Base-by-base conservation (phyloP, 345 rosid species). In the Corchorus olitorius region DNA sequence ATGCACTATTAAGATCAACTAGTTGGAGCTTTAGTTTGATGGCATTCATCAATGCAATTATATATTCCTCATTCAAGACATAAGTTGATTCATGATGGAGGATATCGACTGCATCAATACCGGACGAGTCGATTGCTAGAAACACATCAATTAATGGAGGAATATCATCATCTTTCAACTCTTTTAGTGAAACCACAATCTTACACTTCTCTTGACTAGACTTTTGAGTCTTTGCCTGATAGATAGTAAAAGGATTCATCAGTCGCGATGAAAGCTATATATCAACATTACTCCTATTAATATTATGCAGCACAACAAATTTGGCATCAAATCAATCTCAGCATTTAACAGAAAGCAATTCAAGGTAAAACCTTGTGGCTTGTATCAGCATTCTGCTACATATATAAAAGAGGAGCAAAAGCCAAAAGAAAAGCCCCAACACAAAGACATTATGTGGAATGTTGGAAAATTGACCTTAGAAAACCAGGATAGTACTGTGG, bases 401-500 rank as follows among this genome's bases (percentile, higher is more conserved):
- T n/a, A n/a, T n/a, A 39, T 39, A 16, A 53, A 53, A 53, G 16
- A 16, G 19, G 8, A 16, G 20, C 20, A 53, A 53, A 53, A 39
- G 43, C 43, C 4, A 53, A 53, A 53, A 53, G 12, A 62, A 62
- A 6, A 37, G 4, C 39, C 10, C 5, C 1, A 55, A 27, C n/a
- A 1, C 6, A 72, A 41, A 46, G 8, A 67, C 46, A 33, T 35
- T 75, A 22, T 17, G 5, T 19, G 62, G 35, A 41, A 73, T 49
- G 16, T 52, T n/a, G 12, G 2, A 55, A 60, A 27, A 49, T 33
- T 58, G 13, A 88, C 91, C 91, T 88, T 77, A 2, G 74, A 76
- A 76, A 88, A 80, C 83, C 87, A 88, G 9, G 87, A 81, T 27
- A 80, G 12, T 14, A 84, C 80, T 12, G 74, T 71, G 60, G 82